Evolutionary conservation across 352 stramenopile genomes (phyloP), one percentile per base, ranked within the genome.

Genomic region (Globisporangium radiosum): DNA sequence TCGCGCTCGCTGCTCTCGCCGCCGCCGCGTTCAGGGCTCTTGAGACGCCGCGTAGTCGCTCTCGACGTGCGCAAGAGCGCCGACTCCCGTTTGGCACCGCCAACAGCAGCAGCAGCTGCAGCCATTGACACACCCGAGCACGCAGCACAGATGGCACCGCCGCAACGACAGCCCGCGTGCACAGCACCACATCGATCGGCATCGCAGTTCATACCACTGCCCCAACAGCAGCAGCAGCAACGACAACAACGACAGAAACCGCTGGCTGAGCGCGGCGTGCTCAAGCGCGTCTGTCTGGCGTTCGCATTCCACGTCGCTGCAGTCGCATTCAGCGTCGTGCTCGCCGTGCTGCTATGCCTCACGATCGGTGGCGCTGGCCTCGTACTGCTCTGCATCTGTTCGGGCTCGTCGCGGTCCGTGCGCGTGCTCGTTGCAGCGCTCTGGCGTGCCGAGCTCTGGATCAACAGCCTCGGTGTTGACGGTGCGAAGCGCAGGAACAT

Each of bases 231-330:
- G n/a, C n/a, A 25, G 7, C 52, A 6, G 5, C 13, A n/a, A 10
- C 52, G 40, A 10, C 59, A n/a, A 15, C 52, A 8, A 7, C 40
- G 11, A 14, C 40, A 8, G 40, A 14, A 8, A 44, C 40, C 40
- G 40, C 40, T 13, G 11, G 7, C 7, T 44, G 50, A 58, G 43
- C 64, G 68, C 63, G 64, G 68, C 52, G 57, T 81, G 51, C 19
- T 78, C 33, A 52, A 63, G 60, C 73, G 70, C 56, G 60, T 86
- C 17, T 11, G 73, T 37, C 62, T 60, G 14, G 78, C 72, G 53
- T 58, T 88, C n/a, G 57, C 60, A 51, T 90, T 90, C 76, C 80
- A 88, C 49, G 51, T 84, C 15, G 60, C 68, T n/a, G 70, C 75
- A 13, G 42, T 83, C 39, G 38, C 69, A 56, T 82, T 77, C 53